These are phyloP conservation scores for Garcia nutans DNA, from an alignment of 345 rosid genomes.

Conservation along the genomic window DNA sequence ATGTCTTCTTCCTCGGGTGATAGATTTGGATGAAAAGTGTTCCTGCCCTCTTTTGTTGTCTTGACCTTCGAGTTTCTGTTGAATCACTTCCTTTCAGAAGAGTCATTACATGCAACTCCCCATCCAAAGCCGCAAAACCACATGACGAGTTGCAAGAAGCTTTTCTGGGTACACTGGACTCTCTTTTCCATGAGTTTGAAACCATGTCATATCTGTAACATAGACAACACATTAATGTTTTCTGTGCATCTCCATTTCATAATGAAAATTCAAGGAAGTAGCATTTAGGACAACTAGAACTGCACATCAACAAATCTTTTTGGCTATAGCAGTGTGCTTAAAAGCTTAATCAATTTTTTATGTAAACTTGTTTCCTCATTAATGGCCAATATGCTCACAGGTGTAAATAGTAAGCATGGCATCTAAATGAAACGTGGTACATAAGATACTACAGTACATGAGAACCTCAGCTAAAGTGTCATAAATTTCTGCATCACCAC, in stretches of 20 bases:
- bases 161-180: conserved; percentile 59
- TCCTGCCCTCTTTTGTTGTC: conserved; percentile 53
- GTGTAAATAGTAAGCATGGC: too few species aligned
- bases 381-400: too few species aligned
- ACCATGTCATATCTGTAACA: conserved; percentile 59
- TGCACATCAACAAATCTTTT: too few species aligned
- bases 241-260: neutral
- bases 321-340: too few species aligned
- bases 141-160: conserved; percentile 37
- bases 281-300: neutral
- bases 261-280: neutral
- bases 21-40: conserved; percentile 62
- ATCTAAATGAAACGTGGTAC: too few species aligned
- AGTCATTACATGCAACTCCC: conserved; percentile 68
- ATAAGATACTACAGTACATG: too few species aligned
- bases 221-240: neutral
- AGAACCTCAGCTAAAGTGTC: too few species aligned
- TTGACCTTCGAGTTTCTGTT: conserved; percentile 41
- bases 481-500: neutral
- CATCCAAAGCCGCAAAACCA: conserved; percentile 65
- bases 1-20: conserved; percentile 64
- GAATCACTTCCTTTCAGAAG: conserved; percentile 43
- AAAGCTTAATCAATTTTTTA: too few species aligned
- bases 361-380: too few species aligned
- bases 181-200: conserved; percentile 61